A percentile compares a stretch with the other conserved stretches of the same genome.
These are phyloP conservation scores for Penicillium glabrum DNA, from an alignment of 2,329 filamentous ascomycete genomes.

Conservation along the genomic window DNA sequence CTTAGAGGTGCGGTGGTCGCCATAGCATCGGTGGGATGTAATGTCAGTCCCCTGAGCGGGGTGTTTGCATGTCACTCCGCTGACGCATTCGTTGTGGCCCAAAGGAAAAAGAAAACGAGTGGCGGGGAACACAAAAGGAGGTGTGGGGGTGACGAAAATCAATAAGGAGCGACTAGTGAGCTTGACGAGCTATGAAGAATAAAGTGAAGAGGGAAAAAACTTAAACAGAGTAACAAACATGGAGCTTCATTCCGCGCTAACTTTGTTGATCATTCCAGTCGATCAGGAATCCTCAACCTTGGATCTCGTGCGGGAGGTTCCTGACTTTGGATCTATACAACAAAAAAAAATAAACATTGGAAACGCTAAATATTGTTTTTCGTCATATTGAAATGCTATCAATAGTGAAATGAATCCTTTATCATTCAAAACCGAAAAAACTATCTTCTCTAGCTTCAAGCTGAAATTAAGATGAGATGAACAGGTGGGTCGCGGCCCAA, in stretches of 20 bases:
- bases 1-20: conserved; percentile 33
- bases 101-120: conserved; percentile 1
- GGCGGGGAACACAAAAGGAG: conserved; percentile 7
- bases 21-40: conserved; percentile 32
- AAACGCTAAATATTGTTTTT: not conserved
- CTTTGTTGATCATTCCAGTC: conserved; percentile 19
- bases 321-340: not conserved
- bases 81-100: conserved; percentile 26
- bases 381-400: too few relatives aligned
- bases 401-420: too few relatives aligned
- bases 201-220: not conserved
- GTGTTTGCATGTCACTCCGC: conserved; percentile 28
- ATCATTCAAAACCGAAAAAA: too few relatives aligned
- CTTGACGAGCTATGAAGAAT: not conserved
- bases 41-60: conserved; percentile 29
- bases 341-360: not conserved
- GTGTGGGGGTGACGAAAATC: conserved; percentile 3
- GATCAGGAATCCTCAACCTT: conserved; percentile 18
- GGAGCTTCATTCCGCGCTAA: conserved; percentile 19
- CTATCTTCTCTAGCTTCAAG: not conserved
- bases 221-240: conserved; percentile 7
- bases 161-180: not conserved
- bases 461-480: not conserved
- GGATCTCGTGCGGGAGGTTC: not conserved
- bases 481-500: conserved; percentile 8